phyloP scores from a whole-genome alignment of 2,329 filamentous ascomycete genomes.

The Hypoxylon rubiginosum region DNA sequence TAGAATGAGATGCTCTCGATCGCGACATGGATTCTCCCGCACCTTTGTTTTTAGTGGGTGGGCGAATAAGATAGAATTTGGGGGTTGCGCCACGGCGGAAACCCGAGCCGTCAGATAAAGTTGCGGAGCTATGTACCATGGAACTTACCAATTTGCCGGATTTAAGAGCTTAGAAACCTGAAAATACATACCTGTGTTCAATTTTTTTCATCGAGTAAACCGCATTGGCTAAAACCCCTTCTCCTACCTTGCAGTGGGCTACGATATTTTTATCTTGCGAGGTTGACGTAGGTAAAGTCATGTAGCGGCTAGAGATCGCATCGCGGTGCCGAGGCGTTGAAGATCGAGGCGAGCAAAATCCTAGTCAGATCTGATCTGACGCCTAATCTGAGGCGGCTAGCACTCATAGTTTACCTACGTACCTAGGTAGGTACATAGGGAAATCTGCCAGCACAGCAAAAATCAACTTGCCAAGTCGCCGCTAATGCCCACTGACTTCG shows the following conservation, averaged over 20 bases:
- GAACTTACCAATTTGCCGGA: constrained; percentile 39
- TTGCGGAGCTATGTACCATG: constrained; percentile 2
- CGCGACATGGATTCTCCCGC: constrained; percentile 19
- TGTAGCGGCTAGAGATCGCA: not conserved
- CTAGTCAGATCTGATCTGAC: constrained; percentile 22
- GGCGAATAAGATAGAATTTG: constrained; percentile 6
- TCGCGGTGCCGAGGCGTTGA: not conserved
- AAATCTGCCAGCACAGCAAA: constrained; percentile 32
- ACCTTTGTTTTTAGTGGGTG: constrained; percentile 10
- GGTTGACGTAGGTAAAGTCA: not conserved
- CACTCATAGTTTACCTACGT: constrained; percentile 9
- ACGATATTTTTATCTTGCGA: constrained; percentile 2
- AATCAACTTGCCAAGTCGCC: constrained; percentile 32
- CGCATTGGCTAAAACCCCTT: constrained; percentile 13
- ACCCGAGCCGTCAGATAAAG: constrained; percentile 23
- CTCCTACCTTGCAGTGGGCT: constrained; percentile 5
- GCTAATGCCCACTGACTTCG: constrained; percentile 36
- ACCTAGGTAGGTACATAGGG: not conserved
- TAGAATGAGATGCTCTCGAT: constrained; percentile 23
- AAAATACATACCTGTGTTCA: too few relatives aligned
- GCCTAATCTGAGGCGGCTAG: constrained; percentile 30
- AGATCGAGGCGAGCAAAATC: constrained; percentile 15
- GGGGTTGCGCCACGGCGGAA: constrained; percentile 23
- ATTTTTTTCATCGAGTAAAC: constrained; percentile 19
- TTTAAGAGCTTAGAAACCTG: constrained; percentile 23